Evolutionary conservation across 148 eudicot genomes (phyloP).

Genomic region (Rhododendron williamsianum): DNA sequence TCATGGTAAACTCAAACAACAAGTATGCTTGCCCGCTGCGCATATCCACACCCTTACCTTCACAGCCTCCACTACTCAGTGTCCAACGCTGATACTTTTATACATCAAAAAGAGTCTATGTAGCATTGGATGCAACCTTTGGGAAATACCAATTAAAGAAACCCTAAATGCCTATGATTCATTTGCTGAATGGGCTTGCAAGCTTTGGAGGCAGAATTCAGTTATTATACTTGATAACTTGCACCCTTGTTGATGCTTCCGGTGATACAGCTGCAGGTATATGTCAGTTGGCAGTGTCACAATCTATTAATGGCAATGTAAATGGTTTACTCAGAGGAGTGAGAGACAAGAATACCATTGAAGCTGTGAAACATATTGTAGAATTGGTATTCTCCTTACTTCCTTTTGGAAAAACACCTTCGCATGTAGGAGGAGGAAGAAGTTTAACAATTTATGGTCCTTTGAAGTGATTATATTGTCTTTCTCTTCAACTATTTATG

Average conservation of each 20-base stretch:
- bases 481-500: not conserved
- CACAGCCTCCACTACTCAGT: not conserved
- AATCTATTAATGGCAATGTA: slow-evolving; percentile 51
- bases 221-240: not conserved
- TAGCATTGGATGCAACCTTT: not conserved
- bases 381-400: slow-evolving; percentile 58
- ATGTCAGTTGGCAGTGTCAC: slow-evolving; percentile 33
- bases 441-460: not conserved
- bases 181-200: not conserved
- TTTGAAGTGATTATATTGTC: not conserved
- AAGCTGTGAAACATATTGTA: slow-evolving; percentile 70
- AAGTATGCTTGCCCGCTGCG: not conserved
- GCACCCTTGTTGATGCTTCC: slow-evolving; percentile 12
- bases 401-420: not conserved
- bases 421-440: not conserved
- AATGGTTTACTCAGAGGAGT: slow-evolving; percentile 43
- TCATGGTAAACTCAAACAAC: not conserved
- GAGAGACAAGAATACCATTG: slow-evolving; percentile 39
- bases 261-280: slow-evolving; percentile 36
- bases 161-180: not conserved
- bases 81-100: not conserved
- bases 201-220: not conserved
- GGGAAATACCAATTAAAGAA: not conserved
- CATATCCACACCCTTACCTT: not conserved
- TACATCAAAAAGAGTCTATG: not conserved